phyloP scores from a whole-genome alignment of 495 filamentous ascomycete genomes.

The Durotheca rogersii region DNA sequence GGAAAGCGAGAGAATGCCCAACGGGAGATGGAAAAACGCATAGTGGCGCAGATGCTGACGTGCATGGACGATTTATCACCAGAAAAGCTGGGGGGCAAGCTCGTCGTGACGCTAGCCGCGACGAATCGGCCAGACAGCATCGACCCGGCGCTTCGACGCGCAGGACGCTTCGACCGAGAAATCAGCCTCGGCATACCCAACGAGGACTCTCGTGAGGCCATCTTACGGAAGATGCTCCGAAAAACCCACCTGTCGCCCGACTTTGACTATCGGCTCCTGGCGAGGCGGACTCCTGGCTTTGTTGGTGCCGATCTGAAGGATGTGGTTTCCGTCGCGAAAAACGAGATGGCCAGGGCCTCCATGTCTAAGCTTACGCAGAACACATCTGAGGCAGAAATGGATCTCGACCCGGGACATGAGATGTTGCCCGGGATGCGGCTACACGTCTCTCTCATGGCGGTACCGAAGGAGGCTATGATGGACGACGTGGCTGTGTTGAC shows the following conservation, averaged over 20 bases:
- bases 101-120: slow-evolving; percentile 89
- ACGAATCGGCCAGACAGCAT: slow-evolving; percentile 91
- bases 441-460: slow-evolving; percentile 28
- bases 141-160: slow-evolving; percentile 82
- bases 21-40: slow-evolving; percentile 94
- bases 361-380: slow-evolving; percentile 48
- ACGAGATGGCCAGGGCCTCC: slow-evolving; percentile 60
- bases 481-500: slow-evolving; percentile 48
- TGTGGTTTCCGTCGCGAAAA: slow-evolving; percentile 72
- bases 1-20: slow-evolving; percentile 94
- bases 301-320: slow-evolving; percentile 92
- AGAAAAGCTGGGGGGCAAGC: slow-evolving; percentile 73
- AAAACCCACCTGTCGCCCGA: slow-evolving; percentile 68
- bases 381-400: slow-evolving; percentile 22
- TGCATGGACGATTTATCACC: slow-evolving; percentile 74
- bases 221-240: slow-evolving; percentile 74
- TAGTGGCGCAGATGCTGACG: slow-evolving; percentile 89
- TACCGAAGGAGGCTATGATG: slow-evolving; percentile 42
- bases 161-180: slow-evolving; percentile 86
- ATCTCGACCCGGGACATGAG: slow-evolving; percentile 26
- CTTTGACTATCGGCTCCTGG: slow-evolving; percentile 75
- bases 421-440: slow-evolving; percentile 25
- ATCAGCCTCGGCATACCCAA: slow-evolving; percentile 96
- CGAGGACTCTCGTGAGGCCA: slow-evolving; percentile 77
- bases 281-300: slow-evolving; percentile 89